A percentile compares a stretch with the other conserved stretches of the same genome.
Conservation (phyloP, 148 eudicot species). For the Diospyros kaki region DNA sequence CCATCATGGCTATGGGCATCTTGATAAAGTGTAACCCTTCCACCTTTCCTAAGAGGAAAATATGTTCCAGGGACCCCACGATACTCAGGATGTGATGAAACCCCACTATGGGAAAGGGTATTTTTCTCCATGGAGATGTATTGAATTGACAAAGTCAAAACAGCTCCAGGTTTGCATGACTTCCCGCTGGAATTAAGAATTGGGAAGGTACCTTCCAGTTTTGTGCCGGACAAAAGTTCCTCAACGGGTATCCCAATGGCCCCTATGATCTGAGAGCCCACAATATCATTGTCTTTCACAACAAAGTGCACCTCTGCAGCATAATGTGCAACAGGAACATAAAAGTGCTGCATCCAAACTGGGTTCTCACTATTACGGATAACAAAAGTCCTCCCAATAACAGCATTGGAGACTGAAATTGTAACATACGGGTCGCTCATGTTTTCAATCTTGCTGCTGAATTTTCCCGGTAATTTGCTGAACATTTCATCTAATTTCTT, state of each 20-base stretch:
- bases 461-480: constrained; percentile 22
- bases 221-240: constrained; percentile 36
- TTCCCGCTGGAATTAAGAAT: constrained; percentile 38
- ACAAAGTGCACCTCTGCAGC: constrained; percentile 67
- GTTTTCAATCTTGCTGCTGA: constrained; percentile 21
- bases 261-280: constrained; percentile 71
- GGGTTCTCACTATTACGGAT: constrained; percentile 61
- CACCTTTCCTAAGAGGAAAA: constrained; percentile 76
- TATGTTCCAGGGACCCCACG: constrained; percentile 78
- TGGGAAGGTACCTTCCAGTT: constrained; percentile 59
- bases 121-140: constrained; percentile 53
- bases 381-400: constrained; percentile 69
- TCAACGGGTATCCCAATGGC: constrained; percentile 53
- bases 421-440: constrained; percentile 93
- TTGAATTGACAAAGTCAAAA: constrained; percentile 53
- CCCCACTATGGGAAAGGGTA: constrained; percentile 49
- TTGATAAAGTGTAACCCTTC: constrained; percentile 79
- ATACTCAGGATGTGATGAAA: constrained; percentile 49
- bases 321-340: constrained; percentile 71
- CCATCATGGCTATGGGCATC: constrained; percentile 81
- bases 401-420: constrained; percentile 46
- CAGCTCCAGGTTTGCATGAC: constrained; percentile 54
- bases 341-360: constrained; percentile 63
- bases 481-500: constrained; percentile 40
- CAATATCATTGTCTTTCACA: constrained; percentile 61